A percentile compares a stretch with the other conserved stretches of the same genome.
Evolutionary conservation across 2,329 filamentous ascomycete species (phyloP).

Genomic region (Diaporthe aspalathi): DNA sequence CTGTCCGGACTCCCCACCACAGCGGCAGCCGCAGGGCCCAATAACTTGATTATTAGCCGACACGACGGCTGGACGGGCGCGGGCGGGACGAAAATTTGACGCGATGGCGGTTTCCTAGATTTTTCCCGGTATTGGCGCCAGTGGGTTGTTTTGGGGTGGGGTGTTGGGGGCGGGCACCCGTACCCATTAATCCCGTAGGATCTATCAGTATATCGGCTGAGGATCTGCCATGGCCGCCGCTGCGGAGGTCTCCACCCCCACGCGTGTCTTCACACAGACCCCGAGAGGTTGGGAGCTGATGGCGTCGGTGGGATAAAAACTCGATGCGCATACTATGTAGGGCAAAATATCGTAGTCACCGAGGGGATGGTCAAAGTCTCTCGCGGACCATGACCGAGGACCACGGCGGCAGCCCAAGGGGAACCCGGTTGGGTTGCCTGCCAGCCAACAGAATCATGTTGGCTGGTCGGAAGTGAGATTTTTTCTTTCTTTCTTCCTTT

Average conservation of each 20-base stretch:
- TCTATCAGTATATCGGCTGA: constrained; percentile 14
- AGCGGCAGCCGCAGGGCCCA: not conserved
- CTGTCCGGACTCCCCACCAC: not conserved
- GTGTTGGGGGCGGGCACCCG: not conserved
- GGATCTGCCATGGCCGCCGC: constrained; percentile 14
- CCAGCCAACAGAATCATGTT: constrained; percentile 20
- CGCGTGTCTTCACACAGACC: constrained; percentile 24
- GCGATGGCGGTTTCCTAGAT: constrained; percentile 11
- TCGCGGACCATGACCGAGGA: constrained; percentile 25
- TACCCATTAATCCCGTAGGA: constrained; percentile 26
- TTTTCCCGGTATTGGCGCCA: constrained; percentile 25
- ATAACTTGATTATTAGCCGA: no score
- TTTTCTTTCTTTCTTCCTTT: no score
- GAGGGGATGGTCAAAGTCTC: not conserved
- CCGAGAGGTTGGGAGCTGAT: not conserved
- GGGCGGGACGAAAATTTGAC: constrained; percentile 25
- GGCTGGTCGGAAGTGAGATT: constrained; percentile 18
- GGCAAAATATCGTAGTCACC: not conserved
- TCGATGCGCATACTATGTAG: not conserved
- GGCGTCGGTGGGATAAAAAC: not conserved
- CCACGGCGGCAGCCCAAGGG: not conserved
- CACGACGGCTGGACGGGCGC: constrained; percentile 3
- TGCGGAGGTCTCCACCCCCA: constrained; percentile 18
- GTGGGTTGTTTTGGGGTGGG: no score
- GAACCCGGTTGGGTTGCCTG: not conserved